phyloP scores from a whole-genome alignment of 305 asterid species.

The Fraxinus sp. region DNA sequence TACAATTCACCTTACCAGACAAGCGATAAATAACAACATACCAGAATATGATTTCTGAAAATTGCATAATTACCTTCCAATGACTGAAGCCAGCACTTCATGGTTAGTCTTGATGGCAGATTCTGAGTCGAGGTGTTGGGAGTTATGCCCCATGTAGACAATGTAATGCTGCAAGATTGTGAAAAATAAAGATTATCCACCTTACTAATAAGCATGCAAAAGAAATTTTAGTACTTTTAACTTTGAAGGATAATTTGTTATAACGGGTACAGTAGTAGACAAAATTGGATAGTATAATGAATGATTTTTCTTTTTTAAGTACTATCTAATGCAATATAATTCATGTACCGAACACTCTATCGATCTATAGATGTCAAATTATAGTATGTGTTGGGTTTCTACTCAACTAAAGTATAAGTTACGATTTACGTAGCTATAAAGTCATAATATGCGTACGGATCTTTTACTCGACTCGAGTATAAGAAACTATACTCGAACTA shows the following conservation, averaged over 20 bases:
- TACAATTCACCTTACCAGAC: not conserved
- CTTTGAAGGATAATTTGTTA: not conserved
- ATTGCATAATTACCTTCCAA: conserved; percentile 45
- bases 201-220: not conserved
- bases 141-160: conserved; percentile 61
- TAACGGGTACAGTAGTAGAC: not conserved
- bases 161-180: conserved; percentile 51
- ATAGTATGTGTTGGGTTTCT: not conserved
- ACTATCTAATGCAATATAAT: not conserved
- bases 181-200: conserved; percentile 1
- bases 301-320: not conserved
- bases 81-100: conserved; percentile 44
- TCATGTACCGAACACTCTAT: not conserved
- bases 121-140: conserved; percentile 35
- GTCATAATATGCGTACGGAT: not conserved
- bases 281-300: not conserved
- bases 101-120: conserved; percentile 49
- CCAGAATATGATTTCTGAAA: not conserved
- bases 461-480: not conserved
- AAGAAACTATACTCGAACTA: not conserved
- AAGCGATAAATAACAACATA: not conserved
- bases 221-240: not conserved
- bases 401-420: not conserved
- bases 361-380: not conserved
- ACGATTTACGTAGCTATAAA: not conserved